A percentile compares a stretch with the other conserved stretches of the same genome.
Evolutionary conservation across 495 filamentous ascomycete species (phyloP).

Genomic region (Aspergillus panamensis): DNA sequence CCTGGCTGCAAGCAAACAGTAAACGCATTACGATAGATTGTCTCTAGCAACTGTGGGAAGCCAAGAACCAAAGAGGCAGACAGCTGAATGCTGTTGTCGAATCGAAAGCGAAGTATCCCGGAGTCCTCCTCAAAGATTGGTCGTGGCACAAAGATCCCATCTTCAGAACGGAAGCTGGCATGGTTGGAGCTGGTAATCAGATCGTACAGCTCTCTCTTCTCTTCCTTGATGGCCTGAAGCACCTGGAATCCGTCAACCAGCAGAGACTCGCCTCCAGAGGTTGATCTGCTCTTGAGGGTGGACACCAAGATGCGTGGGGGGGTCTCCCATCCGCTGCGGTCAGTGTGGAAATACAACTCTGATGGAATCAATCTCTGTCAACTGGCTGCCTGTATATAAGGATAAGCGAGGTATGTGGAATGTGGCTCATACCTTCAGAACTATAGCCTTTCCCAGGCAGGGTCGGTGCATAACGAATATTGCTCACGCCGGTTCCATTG

Average conservation of each 20-base stretch:
- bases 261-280: slow-evolving; percentile 6
- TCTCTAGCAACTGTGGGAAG: slow-evolving; percentile 5
- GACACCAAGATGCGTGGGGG: slow-evolving; percentile 11
- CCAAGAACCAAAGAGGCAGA: slow-evolving; percentile 10
- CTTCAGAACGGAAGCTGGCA: slow-evolving; percentile 12
- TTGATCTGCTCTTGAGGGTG: slow-evolving; percentile 11
- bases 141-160: slow-evolving; percentile 13
- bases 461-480: slow-evolving; percentile 5
- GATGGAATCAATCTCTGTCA: background rate
- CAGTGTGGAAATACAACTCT: slow-evolving; percentile 16
- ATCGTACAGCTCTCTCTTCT: slow-evolving; percentile 3
- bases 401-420: background rate
- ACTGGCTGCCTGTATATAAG: background rate
- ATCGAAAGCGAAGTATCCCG: slow-evolving; percentile 15
- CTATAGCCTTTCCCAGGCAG: slow-evolving; percentile 9
- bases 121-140: slow-evolving; percentile 9
- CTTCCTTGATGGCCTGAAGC: slow-evolving; percentile 5
- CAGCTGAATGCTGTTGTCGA: slow-evolving; percentile 15
- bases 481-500: slow-evolving; percentile 11
- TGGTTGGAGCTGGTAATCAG: slow-evolving; percentile 7
- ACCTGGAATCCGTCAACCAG: slow-evolving; percentile 4
- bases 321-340: slow-evolving; percentile 13
- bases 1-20: slow-evolving; percentile 8
- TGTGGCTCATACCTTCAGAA: slow-evolving; percentile 8
- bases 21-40: slow-evolving; percentile 14